Conservation (phyloP, 768 basidiomycete species). For the Boletus rufocinnamomeus region DNA sequence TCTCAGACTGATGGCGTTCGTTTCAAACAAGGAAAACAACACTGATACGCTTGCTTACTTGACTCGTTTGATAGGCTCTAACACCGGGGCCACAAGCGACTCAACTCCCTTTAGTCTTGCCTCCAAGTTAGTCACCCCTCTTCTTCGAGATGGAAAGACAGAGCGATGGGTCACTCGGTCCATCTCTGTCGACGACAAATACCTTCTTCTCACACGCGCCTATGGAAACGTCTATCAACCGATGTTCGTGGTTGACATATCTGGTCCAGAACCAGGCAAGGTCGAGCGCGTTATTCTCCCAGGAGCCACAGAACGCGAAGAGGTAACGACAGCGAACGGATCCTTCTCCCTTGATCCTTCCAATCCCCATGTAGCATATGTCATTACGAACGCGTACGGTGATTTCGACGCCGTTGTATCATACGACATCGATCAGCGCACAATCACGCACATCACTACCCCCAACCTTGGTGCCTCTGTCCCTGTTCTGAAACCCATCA, state of each 20-base stretch:
- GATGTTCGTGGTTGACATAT: constrained; percentile 38
- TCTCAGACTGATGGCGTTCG: constrained; percentile 39
- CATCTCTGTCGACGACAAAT: constrained; percentile 42
- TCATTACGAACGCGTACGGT: constrained; percentile 41
- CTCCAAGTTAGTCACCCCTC: constrained; percentile 38
- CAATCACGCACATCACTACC: constrained; percentile 41
- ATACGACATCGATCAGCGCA: constrained; percentile 34
- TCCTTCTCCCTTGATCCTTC: constrained; percentile 37
- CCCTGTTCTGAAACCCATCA: constrained; percentile 37
- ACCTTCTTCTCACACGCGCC: constrained; percentile 35
- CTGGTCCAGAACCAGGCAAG: constrained; percentile 25
- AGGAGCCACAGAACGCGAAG: constrained; percentile 34
- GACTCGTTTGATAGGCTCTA: constrained; percentile 33
- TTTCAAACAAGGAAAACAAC: constrained; percentile 44
- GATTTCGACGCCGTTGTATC: constrained; percentile 40
- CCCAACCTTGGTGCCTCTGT: constrained; percentile 30
- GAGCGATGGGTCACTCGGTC: constrained; percentile 34
- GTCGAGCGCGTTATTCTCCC: constrained; percentile 38
- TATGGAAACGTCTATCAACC: constrained; percentile 32
- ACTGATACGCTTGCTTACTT: constrained; percentile 41
- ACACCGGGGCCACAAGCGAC: constrained; percentile 33
- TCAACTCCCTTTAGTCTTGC: constrained; percentile 35
- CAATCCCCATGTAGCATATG: constrained; percentile 34
- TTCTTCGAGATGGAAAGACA: constrained; percentile 32
- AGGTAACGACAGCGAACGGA: constrained; percentile 24